These are phyloP conservation scores for Lepidium campestre DNA, from an alignment of 441 rosid genomes.

Conservation along the genomic window DNA sequence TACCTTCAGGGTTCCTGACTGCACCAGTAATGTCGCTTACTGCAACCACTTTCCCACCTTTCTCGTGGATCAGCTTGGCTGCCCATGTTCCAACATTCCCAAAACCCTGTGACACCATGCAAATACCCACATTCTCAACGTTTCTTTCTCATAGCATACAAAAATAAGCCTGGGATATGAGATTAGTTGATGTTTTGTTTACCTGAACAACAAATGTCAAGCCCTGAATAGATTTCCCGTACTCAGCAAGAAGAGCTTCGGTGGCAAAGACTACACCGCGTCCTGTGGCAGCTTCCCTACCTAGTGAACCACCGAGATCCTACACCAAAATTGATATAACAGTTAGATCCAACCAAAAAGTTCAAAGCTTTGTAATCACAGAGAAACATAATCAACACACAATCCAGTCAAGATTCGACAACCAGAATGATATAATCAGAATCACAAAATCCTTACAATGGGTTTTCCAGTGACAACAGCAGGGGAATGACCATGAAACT, in stretches of 20 bases:
- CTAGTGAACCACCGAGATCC: conserved; percentile 99
- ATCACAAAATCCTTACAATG: conserved; percentile 38
- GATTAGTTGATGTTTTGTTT: neutral
- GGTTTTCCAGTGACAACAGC: conserved; percentile 98
- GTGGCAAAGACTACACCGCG: conserved; percentile 87
- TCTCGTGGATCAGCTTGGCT: conserved; percentile 72
- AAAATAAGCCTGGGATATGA: neutral
- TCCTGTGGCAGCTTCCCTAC: conserved; percentile 98
- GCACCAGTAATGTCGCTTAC: conserved; percentile 94
- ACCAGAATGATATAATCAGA: neutral
- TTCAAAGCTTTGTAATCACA: neutral
- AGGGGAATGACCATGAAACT: conserved; percentile 95
- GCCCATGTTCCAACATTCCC: conserved; percentile 99
- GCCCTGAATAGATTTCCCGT: conserved; percentile 68
- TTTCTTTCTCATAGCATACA: neutral
- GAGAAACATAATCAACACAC: neutral
- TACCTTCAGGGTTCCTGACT: conserved; percentile 64
- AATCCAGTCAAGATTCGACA: neutral
- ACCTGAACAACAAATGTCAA: conserved; percentile 90
- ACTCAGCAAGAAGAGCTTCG: conserved; percentile 86
- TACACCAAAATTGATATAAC: conserved; percentile 17
- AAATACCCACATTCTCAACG: neutral
- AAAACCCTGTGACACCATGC: conserved; percentile 52
- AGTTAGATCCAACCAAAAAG: neutral
- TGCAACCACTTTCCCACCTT: conserved; percentile 85